Evolutionary conservation across 257 asterid species (phyloP), one percentile per base, ranked within the genome.

Genomic region (Jacaranda mimosifolia): DNA sequence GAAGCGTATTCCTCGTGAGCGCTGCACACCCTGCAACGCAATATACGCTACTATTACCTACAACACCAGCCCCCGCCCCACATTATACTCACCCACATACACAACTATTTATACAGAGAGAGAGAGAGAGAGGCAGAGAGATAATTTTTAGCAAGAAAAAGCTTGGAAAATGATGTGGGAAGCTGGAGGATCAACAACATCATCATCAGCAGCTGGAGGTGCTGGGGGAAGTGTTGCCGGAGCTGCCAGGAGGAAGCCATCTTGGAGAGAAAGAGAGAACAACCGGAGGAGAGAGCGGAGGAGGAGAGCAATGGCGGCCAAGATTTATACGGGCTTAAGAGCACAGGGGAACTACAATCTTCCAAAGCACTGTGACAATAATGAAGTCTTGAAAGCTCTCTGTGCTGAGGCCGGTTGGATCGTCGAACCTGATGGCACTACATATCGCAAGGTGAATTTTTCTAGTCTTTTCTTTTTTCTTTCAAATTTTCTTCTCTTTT

Each of bases 341-440:
- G 99, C 99, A 8, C 99, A 91, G 79, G 99, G 99, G 74, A 90
- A 96, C 76, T 96, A 89, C 76, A 81, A 94, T 85, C 86, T 96
- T 7, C 99, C 99, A 1, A 96, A 94, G 60, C 98, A 96, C 79
- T 96, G 95, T 64, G 99, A 96, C 53, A 96, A 93, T 51, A 96
- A 96, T 80, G 99, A 96, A 79, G 99, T 96, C 67, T 77, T 93
- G 76, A 96, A 93, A 81, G 98, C 97, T 76, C 98, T 93, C 32
- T 96, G 99, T 78, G 75, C 88, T 75, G 98, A 96, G 72, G 98
- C 97, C 59, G 99, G 99, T 19, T 96, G 98, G 98, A 59, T 89
- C 75, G 99, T 96, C 56, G 97, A 96, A 62, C 87, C 98, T 26
- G 99, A 96, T 73, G 99, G 99, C 48, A 92, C 98, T 43, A 96